These are phyloP conservation scores for Ogataea salicorniae DNA, from an alignment of 805 yeast species.

Conservation along the genomic window DNA sequence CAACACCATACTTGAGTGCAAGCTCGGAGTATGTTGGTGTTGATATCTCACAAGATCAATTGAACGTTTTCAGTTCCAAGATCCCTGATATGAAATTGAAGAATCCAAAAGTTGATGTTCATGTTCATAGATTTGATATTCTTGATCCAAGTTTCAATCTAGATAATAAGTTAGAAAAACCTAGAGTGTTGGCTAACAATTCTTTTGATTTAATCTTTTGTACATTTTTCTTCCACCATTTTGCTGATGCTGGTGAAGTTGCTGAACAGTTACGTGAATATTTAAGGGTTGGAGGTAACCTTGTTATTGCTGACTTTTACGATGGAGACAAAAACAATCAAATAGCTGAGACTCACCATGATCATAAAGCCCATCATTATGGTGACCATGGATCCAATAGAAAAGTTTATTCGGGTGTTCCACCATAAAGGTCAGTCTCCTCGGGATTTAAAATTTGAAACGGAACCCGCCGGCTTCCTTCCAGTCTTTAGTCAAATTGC, in stretches of 20 bases:
- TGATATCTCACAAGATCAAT: conserved; percentile 30
- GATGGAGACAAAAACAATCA: conserved; percentile 19
- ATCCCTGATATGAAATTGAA: conserved; percentile 15
- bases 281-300: conserved; percentile 31
- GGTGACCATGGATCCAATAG: background rate
- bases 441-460: background rate
- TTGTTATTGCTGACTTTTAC: conserved; percentile 36
- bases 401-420: background rate
- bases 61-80: conserved; percentile 13
- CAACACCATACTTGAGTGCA: conserved; percentile 27
- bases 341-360: background rate
- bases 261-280: conserved; percentile 30
- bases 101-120: conserved; percentile 9
- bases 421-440: background rate
- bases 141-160: conserved; percentile 12
- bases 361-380: background rate
- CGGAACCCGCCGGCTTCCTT: background rate
- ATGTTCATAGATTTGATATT: conserved; percentile 11
- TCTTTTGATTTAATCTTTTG: conserved; percentile 33
- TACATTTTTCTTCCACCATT: conserved; percentile 37
- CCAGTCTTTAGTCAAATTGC: background rate
- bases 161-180: conserved; percentile 2
- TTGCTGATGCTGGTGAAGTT: conserved; percentile 29
- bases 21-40: conserved; percentile 30
- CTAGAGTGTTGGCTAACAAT: conserved; percentile 6